Base-by-base conservation (phyloP, 805 yeast species). In the Wickerhamomyces sydowiorum region DNA sequence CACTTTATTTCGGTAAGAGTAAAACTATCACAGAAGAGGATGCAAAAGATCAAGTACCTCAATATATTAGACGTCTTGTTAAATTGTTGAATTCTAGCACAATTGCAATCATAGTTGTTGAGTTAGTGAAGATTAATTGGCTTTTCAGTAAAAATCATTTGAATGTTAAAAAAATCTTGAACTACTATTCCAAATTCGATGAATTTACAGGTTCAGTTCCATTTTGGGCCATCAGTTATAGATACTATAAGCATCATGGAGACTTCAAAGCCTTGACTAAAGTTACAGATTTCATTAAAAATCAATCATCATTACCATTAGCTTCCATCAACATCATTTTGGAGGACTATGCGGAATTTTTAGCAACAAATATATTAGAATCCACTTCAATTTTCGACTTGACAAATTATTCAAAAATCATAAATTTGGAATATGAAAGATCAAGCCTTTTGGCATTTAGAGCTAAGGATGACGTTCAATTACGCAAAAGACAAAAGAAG, bases 211-310 rank as follows among this genome's bases (percentile, higher is more conserved):
- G 62, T 6, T 72, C 78, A 1, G 59, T 60, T 5, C 51, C 67
- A 18, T 84, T 80, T 50, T 83, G 89, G 89, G 54, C 60, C 10
- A 69, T 71, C 31, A 78, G 63, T 45, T 70, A 82, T 46, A 73
- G 75, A 37, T 78, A 73, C 51, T 83, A 81, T 46, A 69, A 67
- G 19, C 40, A 50, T 1, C 65, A 65, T 37, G 60, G 66, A 17
- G 78, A 79, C 45, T 61, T 67, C 24, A 55, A 56, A 21, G 74
- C 76, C 45, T 47, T 81, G 21, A 60, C 67, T 18, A 66, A 61
- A 34, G 63, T 81, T 14, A 61, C 79, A 12, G 56, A 64, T 15
- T 66, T 71, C 31, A 52, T 82, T 27, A 73, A 74, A 25, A 57
- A 52, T 3, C 53, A 67, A 17, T 69, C 80, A 0, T 62, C 65